Base-by-base conservation (phyloP, 495 filamentous ascomycete genomes). In the Tricharina praecox region DNA sequence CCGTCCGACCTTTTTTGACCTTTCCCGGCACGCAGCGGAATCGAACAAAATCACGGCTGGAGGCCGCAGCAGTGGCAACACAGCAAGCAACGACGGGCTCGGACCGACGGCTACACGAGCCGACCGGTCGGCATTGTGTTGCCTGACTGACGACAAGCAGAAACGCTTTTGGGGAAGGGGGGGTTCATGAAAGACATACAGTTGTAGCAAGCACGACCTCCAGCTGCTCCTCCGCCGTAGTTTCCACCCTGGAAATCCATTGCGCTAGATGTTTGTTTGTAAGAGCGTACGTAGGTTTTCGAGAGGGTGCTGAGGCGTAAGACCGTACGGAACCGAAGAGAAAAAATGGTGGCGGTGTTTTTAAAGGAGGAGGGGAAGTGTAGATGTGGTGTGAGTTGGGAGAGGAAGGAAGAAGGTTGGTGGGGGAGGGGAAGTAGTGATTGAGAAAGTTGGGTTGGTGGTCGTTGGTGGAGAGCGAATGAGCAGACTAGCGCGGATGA, bases 201-300 rank as follows among this genome's bases (percentile, higher is more conserved):
- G 68, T 85, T 85, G 70, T 81, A 85, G 69, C 81, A 85, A 49
- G 72, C 78, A 63, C 79, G 77, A n/a, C n/a, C n/a, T n/a, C n/a
- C n/a, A n/a, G n/a, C n/a, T 19, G 34, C 15, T 9, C 33, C 44
- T 45, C 45, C 55, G 58, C 37, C 38, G 39, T 50, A 26, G 26
- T n/a, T 4, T 34, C 16, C 24, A 46, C 52, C 56, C 34, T 44
- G 26, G 53, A 57, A 69, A 38, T 73, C 68, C 70, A 73, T 73
- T 20, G 52, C 62, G 48, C 30, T 46, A 26, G 51, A 56, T 48
- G 51, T 55, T 52, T 47, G 39, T 59, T 57, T 56, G 55, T 59
- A 44, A 51, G 28, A 19, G 53, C 13, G 1, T 24, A n/a, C n/a
- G n/a, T n/a, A n/a, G n/a, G n/a, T n/a, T n/a, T n/a, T n/a, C n/a